These are phyloP conservation scores for Zoysia pacifica DNA, from an alignment of 176 grass and related monocot genomes.

Conservation along the genomic window DNA sequence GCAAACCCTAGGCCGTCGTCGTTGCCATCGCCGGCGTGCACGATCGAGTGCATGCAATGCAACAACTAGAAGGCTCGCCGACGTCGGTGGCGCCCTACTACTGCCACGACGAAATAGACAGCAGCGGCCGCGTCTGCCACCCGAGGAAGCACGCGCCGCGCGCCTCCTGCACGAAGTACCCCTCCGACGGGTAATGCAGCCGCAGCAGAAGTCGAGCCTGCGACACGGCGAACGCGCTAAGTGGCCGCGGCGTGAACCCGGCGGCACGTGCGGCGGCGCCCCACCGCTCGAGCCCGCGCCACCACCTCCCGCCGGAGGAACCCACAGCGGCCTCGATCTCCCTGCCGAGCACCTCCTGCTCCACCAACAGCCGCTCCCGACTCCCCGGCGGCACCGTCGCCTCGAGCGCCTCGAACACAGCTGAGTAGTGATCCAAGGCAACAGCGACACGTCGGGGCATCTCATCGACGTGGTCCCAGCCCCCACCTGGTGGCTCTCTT, in stretches of 20 bases:
- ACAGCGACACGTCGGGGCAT: slow-evolving; percentile 32
- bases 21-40: not conserved
- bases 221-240: slow-evolving; percentile 81
- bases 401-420: slow-evolving; percentile 51
- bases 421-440: slow-evolving; percentile 76
- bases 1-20: slow-evolving; percentile 31
- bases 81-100: not conserved
- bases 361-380: slow-evolving; percentile 37
- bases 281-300: slow-evolving; percentile 75
- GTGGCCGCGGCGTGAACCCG: slow-evolving; percentile 60
- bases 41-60: slow-evolving; percentile 26
- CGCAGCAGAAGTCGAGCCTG: slow-evolving; percentile 88
- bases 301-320: slow-evolving; percentile 36
- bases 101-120: slow-evolving; percentile 95
- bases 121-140: slow-evolving; percentile 81
- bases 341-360: slow-evolving; percentile 71
- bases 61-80: not conserved
- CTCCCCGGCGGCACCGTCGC: too few species aligned
- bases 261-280: slow-evolving; percentile 46
- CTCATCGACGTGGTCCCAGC: slow-evolving; percentile 44
- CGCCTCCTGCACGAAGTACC: slow-evolving; percentile 79
- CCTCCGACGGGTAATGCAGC: slow-evolving; percentile 94
- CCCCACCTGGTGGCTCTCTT: not conserved
- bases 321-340: slow-evolving; percentile 78
- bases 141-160: slow-evolving; percentile 80